Percentiles rank a stretch among this genome's conserved stretches.
Conservation (phyloP, 495 filamentous ascomycete species). For the Xylaria bambusicola region DNA sequence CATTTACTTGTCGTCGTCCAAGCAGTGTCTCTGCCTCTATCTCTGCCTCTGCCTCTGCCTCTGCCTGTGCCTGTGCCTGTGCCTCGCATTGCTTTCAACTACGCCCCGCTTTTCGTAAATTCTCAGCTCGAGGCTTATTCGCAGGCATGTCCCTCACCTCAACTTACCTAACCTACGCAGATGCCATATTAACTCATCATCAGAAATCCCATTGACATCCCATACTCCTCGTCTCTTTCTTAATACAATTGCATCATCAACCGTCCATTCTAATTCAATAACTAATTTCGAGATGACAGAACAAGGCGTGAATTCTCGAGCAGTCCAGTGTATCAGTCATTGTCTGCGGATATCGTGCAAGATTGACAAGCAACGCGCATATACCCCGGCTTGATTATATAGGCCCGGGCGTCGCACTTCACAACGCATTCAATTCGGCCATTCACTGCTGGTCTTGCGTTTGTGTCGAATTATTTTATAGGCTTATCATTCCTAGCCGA, state of each 20-base stretch:
- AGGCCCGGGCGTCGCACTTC: not conserved
- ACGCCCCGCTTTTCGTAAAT: slow-evolving; percentile 12
- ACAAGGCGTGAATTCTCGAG: not conserved
- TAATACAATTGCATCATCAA: not conserved
- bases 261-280: not conserved
- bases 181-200: no score
- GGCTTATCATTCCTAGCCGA: not conserved
- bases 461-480: not conserved
- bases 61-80: no score
- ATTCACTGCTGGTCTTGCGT: slow-evolving; percentile 5
- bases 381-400: not conserved
- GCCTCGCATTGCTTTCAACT: slow-evolving; percentile 1
- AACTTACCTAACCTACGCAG: no score
- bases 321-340: not conserved
- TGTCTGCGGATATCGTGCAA: not conserved
- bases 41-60: not conserved
- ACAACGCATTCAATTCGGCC: no score
- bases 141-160: no score
- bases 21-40: not conserved
- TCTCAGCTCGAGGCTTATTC: slow-evolving; percentile 12
- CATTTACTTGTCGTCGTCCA: no score
- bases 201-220: no score
- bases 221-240: no score
- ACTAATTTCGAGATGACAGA: not conserved
- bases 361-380: not conserved